Percentiles rank a stretch among this genome's conserved stretches.
Evolutionary conservation across 208 protist genomes (phyloP).

Genomic region (Balamuthia mandrillaris): DNA sequence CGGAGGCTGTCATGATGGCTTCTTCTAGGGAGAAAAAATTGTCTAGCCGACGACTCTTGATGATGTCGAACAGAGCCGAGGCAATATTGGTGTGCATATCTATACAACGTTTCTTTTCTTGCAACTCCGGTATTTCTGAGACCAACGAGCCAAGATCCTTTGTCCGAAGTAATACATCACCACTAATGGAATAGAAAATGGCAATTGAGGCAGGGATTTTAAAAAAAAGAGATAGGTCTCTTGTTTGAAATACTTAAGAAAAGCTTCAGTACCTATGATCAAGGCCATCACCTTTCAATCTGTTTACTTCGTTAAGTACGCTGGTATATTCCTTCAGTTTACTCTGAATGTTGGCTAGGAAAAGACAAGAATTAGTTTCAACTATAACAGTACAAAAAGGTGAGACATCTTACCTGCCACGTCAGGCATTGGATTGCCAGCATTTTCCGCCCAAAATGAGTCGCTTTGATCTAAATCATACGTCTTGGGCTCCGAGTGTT

Average conservation of each 20-base stretch:
- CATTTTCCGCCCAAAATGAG: conserved; percentile 71
- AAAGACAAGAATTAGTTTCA: background rate
- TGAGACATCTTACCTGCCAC: conserved; percentile 46
- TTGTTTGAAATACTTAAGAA: background rate
- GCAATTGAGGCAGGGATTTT: background rate
- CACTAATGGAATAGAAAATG: background rate
- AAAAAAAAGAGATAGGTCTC: background rate
- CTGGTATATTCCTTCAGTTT: conserved; percentile 44
- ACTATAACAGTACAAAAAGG: background rate
- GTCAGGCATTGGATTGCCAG: conserved; percentile 58
- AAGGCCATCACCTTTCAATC: conserved; percentile 38
- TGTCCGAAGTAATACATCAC: background rate
- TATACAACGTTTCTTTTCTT: conserved; percentile 66
- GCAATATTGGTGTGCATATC: conserved; percentile 75
- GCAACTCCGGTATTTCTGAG: conserved; percentile 51
- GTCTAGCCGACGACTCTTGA: conserved; percentile 69
- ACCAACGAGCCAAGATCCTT: conserved; percentile 8
- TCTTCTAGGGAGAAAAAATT: conserved; percentile 70
- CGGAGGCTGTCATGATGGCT: conserved; percentile 58
- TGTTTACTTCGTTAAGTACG: conserved; percentile 33
- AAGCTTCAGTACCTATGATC: background rate
- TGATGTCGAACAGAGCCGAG: conserved; percentile 62
- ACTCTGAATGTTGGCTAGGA: background rate
- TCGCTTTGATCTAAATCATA: conserved; percentile 69
- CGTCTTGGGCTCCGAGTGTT: background rate